A percentile compares a stretch with the other conserved stretches of the same genome.
phyloP scores from a whole-genome alignment of 345 rosid species.

The Durio zibethinus region DNA sequence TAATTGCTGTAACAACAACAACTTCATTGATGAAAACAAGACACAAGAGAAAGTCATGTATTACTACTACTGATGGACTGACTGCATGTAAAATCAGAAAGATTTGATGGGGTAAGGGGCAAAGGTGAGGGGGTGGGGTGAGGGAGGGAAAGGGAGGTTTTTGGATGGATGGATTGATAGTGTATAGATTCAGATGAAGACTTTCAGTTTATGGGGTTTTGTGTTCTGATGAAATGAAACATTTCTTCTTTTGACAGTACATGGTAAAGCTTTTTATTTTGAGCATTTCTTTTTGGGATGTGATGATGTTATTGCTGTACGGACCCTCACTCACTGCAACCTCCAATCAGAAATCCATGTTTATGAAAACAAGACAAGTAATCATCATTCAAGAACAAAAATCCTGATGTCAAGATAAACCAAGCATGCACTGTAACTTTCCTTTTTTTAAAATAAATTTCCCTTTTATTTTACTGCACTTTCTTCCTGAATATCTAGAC shows the following conservation, averaged over 20 bases:
- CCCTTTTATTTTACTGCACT: neutral
- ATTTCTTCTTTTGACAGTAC: slow-evolving; percentile 44
- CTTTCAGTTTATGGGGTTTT: slow-evolving; percentile 31
- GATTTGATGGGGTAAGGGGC: slow-evolving; percentile 75
- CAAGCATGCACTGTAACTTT: neutral
- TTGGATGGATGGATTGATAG: neutral
- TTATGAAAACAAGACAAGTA: slow-evolving; percentile 24
- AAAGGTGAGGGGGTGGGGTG: slow-evolving; percentile 36
- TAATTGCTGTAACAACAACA: slow-evolving; percentile 17
- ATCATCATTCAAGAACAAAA: slow-evolving; percentile 4
- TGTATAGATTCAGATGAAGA: slow-evolving; percentile 21
- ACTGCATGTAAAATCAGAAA: slow-evolving; percentile 51
- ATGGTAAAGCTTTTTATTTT: slow-evolving; percentile 25
- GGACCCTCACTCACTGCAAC: neutral
- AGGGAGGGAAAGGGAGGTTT: no score
- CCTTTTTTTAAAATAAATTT: neutral
- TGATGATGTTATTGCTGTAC: slow-evolving; percentile 23
- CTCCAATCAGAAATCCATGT: slow-evolving; percentile 16
- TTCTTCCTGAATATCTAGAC: neutral
- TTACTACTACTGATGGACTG: slow-evolving; percentile 43
- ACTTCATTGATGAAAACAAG: slow-evolving; percentile 57
- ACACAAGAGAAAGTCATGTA: slow-evolving; percentile 51
- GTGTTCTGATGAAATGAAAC: slow-evolving; percentile 34
- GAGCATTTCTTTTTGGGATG: slow-evolving; percentile 24
- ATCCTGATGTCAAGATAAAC: slow-evolving; percentile 8